Evolutionary conservation across 306 rosid species (phyloP), one percentile per base, ranked within the genome.

Genomic region (Hippophae gyantsensis): DNA sequence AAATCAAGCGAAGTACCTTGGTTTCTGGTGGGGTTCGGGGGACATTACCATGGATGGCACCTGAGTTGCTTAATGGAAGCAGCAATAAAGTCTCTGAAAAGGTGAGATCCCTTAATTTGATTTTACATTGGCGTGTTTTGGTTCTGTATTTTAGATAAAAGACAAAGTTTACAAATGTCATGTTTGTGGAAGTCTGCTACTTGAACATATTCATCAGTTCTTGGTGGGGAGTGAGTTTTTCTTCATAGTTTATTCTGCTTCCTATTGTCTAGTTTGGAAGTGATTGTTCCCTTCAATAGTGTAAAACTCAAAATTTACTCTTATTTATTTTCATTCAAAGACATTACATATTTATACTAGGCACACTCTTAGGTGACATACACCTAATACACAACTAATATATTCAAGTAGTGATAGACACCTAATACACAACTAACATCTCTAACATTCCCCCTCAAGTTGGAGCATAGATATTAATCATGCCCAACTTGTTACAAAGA

Each of bases 41-140:
- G 75, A 89, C 96, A 7, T 63, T 89, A 32, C 94, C 96, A 47
- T 89, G 96, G 96, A 89, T 89, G 96, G 94, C 96, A 12, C 96
- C 96, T 3, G 96, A 88, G 77, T 78, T 85, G 66, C 84, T 89
- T 41, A 85, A 89, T 67, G 94, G 96, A 41, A 77, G 90, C 82
- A 89, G 96, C 78, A 89, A 75, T 44, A 85, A 75, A 80, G 96
- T 89, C 63, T 89, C 96, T 3, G 96, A 89, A 61, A 89, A 89
- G 94, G 96, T 85, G 53, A 69, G 50, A 25, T 56, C 27, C 43
- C 44, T 41, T 3, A 42, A 42, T 18, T 46, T 72, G 48, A 9
- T 50, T 7, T 66, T 68, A 18, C 51, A 40, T 11, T 60, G 45
- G 10, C 43, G 25, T 57, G 26, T 12, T 13, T 42, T 23, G 57